Base-by-base conservation (phyloP, 192 early-diverging fungal species). In the Coemansia sp. region DNA sequence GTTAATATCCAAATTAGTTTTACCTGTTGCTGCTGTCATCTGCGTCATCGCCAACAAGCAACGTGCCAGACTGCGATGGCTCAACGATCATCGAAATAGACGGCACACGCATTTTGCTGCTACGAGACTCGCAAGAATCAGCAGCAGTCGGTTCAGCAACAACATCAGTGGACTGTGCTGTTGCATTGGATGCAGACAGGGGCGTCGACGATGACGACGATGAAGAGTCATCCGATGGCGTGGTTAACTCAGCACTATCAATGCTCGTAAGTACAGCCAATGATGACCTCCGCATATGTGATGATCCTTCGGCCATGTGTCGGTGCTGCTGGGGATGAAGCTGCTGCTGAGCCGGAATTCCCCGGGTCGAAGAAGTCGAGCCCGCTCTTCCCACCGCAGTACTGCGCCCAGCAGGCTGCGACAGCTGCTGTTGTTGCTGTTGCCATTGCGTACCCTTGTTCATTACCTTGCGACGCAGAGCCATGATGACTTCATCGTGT, bases 401-500 rank as follows among this genome's bases (percentile, higher is more conserved):
- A 41, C 34, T 44, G 25, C 24, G 60, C 49, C 56, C 62, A 14
- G 4, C 52, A 21, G 19, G 62, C 41, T 19, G 59, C 49, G 23
- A 60, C 22, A 5, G 31, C 30, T 61, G 44, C 31, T 48, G 31
- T 41, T 56, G 63, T 38, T 64, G 63, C 54, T 65, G 64, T 27
- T 53, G 52, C 64, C 52, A 58, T 28, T 55, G 34, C 22, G 38
- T 57, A 30, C 54, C 49, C 25, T 81, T 81, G 58, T 68, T 55
- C 78, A 81, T 74, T 10, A 82, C 74, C 47, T 82, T 82, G 71
- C 74, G 79, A n/a, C 79, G 66, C 60, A 82, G 62, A 21, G 79
- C 79, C 68, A 68, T 77, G 26, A 82, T 76, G 0, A 82, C 79
- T 28, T 82, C 79, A 41, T 82, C 79, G 28, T 82, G 79, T 60